Conservation (phyloP, 768 basidiomycete genomes). For the Lyophyllum atratum region DNA sequence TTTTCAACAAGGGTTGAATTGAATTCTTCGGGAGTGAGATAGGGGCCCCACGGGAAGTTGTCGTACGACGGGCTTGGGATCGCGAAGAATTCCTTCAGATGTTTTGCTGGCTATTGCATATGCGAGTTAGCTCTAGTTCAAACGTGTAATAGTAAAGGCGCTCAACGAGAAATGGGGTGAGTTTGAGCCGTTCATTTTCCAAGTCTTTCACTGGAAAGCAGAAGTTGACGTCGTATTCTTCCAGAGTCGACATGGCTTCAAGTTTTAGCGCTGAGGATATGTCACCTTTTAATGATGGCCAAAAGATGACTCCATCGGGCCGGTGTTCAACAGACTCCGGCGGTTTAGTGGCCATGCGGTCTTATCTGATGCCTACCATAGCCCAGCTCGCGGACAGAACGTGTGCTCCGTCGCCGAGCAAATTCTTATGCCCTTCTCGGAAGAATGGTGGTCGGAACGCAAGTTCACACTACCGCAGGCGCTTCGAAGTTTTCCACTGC, state of each 20-base stretch:
- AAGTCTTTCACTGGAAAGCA: constrained; percentile 46
- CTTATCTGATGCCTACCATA: too few relatives aligned
- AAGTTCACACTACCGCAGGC: too few relatives aligned
- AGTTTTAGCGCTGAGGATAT: not conserved
- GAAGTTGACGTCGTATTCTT: constrained; percentile 46
- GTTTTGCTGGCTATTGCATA: constrained; percentile 40
- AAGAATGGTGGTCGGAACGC: too few relatives aligned
- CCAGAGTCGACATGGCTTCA: not conserved
- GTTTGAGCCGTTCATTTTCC: constrained; percentile 47
- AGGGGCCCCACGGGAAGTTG: constrained; percentile 56
- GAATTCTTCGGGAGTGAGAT: constrained; percentile 36
- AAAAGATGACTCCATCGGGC: not conserved
- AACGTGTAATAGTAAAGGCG: not conserved
- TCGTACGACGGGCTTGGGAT: constrained; percentile 38
- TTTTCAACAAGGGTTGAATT: constrained; percentile 32
- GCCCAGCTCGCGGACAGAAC: too few relatives aligned
- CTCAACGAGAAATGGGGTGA: constrained; percentile 53
- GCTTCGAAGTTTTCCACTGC: too few relatives aligned
- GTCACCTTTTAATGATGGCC: not conserved
- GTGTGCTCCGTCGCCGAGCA: too few relatives aligned
- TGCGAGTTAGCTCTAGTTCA: not conserved
- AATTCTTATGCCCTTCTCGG: too few relatives aligned
- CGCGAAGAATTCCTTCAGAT: constrained; percentile 41
- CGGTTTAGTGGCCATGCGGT: too few relatives aligned
- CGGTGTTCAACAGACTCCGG: too few relatives aligned